Percentiles rank a stretch among this genome's conserved stretches.
These are phyloP conservation scores for Exobasidium cylindrosporum DNA, from an alignment of 1,284 basidiomycete genomes.

Conservation along the genomic window DNA sequence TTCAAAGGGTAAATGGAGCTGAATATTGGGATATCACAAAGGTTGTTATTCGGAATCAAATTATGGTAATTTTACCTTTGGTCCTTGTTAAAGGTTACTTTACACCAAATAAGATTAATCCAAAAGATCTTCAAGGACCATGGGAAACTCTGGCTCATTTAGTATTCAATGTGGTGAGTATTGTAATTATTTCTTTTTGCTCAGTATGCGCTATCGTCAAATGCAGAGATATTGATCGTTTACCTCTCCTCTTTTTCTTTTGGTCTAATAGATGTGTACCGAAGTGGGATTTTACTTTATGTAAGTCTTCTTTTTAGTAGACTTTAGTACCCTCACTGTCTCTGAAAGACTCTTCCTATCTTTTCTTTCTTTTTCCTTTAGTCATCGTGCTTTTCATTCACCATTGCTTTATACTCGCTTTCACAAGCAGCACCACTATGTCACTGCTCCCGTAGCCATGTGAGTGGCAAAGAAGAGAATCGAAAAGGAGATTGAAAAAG, in stretches of 20 bases:
- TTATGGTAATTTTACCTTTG: constrained; percentile 13
- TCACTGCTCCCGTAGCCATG: constrained; percentile 27
- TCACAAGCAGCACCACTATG: constrained; percentile 28
- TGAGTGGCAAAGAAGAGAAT: no score
- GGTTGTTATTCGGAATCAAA: constrained; percentile 11
- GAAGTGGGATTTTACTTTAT: constrained; percentile 9
- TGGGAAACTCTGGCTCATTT: constrained; percentile 16
- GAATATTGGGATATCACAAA: constrained; percentile 16
- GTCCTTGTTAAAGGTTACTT: background rate
- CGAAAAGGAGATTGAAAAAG: no score
- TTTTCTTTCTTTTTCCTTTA: constrained; percentile 18
- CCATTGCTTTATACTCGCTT: constrained; percentile 12
- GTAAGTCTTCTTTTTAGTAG: constrained; percentile 5
- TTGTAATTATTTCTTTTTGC: no score
- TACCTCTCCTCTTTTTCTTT: background rate
- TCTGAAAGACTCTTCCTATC: no score
- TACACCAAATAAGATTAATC: background rate
- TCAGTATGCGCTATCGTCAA: no score
- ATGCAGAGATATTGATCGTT: background rate
- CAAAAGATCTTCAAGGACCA: constrained; percentile 8
- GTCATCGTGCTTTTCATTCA: constrained; percentile 21
- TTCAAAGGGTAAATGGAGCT: constrained; percentile 5
- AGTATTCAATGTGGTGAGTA: background rate
- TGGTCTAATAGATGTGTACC: constrained; percentile 1
- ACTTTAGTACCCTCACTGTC: constrained; percentile 8